Conservation (phyloP, 2,329 filamentous ascomycete species). For the Fusarium tuaranense region DNA sequence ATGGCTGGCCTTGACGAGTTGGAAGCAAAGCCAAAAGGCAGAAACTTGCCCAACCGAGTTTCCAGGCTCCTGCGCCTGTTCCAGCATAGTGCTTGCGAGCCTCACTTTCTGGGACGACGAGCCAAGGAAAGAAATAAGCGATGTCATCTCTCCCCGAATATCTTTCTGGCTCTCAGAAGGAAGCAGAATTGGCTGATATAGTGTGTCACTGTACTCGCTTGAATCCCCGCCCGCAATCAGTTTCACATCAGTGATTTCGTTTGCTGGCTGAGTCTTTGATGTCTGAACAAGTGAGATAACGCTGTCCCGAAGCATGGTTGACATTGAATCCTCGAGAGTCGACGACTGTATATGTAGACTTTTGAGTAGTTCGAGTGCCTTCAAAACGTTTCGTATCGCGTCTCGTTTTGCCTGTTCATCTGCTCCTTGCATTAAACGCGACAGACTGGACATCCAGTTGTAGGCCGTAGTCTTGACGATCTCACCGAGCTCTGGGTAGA, state of each 20-base stretch:
- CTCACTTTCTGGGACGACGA: conserved; percentile 68
- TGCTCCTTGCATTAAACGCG: conserved; percentile 83
- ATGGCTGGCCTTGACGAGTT: conserved; percentile 72
- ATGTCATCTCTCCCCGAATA: conserved; percentile 67
- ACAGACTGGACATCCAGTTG: conserved; percentile 84
- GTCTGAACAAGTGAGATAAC: conserved; percentile 59
- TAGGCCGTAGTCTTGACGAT: conserved; percentile 78
- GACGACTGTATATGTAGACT: conserved; percentile 73
- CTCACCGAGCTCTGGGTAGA: conserved; percentile 72
- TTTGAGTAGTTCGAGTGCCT: conserved; percentile 75
- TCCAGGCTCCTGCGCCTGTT: conserved; percentile 66
- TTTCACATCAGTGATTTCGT: conserved; percentile 41
- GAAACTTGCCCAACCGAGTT: conserved; percentile 72
- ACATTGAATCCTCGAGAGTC: conserved; percentile 75
- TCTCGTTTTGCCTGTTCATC: conserved; percentile 83
- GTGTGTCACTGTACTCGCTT: conserved; percentile 19
- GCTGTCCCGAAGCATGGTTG: conserved; percentile 79
- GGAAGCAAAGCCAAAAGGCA: conserved; percentile 83
- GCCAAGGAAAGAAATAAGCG: conserved; percentile 68
- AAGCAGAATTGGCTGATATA: conserved; percentile 73
- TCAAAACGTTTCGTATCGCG: conserved; percentile 81
- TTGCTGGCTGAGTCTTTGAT: conserved; percentile 28
- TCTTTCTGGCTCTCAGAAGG: conserved; percentile 73
- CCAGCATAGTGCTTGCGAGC: conserved; percentile 74
- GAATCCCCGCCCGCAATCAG: conserved; percentile 41